Conservation (phyloP, 1,284 basidiomycete species). For the Ceratobasidium sp. region DNA sequence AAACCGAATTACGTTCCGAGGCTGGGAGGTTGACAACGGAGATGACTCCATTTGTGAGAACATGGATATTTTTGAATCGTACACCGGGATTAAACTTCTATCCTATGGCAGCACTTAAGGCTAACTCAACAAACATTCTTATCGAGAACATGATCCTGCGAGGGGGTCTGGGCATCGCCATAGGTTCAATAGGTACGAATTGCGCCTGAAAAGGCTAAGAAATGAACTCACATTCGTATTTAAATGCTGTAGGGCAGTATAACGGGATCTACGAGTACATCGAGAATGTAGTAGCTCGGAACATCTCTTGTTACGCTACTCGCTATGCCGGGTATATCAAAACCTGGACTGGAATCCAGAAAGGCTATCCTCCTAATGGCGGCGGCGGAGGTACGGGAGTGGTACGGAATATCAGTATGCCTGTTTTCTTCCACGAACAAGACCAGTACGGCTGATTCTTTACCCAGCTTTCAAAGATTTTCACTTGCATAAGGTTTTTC, state of each 20-base stretch:
- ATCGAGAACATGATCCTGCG: slow-evolving; percentile 54
- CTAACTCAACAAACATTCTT: slow-evolving; percentile 56
- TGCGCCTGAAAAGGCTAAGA: no score
- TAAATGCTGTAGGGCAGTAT: slow-evolving; percentile 52
- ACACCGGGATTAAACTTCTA: no score
- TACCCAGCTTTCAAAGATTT: slow-evolving; percentile 52
- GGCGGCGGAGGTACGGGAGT: slow-evolving; percentile 54
- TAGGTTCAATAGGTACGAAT: slow-evolving; percentile 42
- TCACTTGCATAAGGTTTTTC: slow-evolving; percentile 49
- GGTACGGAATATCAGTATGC: slow-evolving; percentile 49
- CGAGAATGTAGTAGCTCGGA: slow-evolving; percentile 53
- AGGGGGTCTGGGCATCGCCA: slow-evolving; percentile 54
- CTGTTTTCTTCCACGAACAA: no score
- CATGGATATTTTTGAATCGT: no score
- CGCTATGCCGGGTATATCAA: slow-evolving; percentile 51
- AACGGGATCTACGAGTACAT: slow-evolving; percentile 52
- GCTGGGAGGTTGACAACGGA: slow-evolving; percentile 53
- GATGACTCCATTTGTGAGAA: slow-evolving; percentile 48
- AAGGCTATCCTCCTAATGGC: slow-evolving; percentile 54
- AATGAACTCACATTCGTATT: slow-evolving; percentile 50
- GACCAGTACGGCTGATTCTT: neutral
- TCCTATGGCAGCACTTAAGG: slow-evolving; percentile 51
- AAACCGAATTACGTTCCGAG: slow-evolving; percentile 53
- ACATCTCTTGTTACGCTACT: slow-evolving; percentile 48
- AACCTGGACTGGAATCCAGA: slow-evolving; percentile 53